Evolutionary conservation across 2,329 filamentous ascomycete species (phyloP).

Genomic region (Colletotrichum sojae): DNA sequence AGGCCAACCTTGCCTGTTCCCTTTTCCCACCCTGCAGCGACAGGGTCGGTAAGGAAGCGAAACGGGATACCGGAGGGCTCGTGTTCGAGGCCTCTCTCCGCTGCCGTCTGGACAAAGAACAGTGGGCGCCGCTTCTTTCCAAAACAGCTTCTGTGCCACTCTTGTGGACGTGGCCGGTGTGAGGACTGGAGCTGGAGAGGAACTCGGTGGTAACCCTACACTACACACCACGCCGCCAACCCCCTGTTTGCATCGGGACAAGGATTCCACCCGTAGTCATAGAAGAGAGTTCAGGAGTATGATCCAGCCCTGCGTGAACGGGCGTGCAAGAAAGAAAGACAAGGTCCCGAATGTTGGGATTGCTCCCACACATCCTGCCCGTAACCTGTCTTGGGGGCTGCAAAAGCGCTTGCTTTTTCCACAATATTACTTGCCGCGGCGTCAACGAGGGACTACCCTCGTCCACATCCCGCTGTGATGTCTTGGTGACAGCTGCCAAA

Average conservation of each 20-base stretch:
- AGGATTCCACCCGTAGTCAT: constrained; percentile 12
- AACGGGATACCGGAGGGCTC: constrained; percentile 15
- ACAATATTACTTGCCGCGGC: neutral
- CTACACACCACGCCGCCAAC: neutral
- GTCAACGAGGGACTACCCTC: neutral
- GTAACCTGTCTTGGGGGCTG: constrained; percentile 10
- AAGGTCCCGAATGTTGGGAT: constrained; percentile 5
- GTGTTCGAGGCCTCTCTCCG: neutral
- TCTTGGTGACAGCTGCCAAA: constrained; percentile 18
- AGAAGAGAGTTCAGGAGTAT: neutral
- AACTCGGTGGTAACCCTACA: constrained; percentile 27
- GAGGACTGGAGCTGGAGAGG: constrained; percentile 21
- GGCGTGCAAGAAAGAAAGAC: neutral
- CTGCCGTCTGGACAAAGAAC: neutral
- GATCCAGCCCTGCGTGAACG: constrained; percentile 17
- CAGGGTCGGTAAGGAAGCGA: constrained; percentile 14
- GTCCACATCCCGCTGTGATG: neutral
- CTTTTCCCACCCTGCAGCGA: constrained; percentile 16
- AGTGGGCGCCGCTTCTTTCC: constrained; percentile 28
- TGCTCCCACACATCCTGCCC: constrained; percentile 13
- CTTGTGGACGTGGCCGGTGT: constrained; percentile 17
- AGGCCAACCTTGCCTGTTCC: constrained; percentile 2
- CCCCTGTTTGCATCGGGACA: constrained; percentile 15
- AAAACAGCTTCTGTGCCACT: constrained; percentile 33
- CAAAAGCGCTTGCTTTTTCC: constrained; percentile 5